These are phyloP conservation scores for Colletotrichum horii DNA, from an alignment of 2,329 filamentous ascomycete genomes.

Conservation along the genomic window DNA sequence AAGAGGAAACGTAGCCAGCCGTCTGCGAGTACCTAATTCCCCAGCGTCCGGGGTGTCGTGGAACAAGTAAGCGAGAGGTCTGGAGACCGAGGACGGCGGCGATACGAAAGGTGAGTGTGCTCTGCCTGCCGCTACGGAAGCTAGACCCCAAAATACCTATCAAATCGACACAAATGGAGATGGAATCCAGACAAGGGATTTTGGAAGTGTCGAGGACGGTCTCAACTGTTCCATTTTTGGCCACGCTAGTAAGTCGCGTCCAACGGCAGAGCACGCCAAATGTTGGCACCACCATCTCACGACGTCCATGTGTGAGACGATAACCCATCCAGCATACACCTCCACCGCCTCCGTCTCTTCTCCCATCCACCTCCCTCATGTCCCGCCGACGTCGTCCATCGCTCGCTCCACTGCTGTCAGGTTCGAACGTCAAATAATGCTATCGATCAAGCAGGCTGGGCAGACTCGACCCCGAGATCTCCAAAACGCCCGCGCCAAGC, in stretches of 20 bases:
- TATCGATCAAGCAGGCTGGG: neutral
- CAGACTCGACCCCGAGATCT: neutral
- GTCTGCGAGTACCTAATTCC: neutral
- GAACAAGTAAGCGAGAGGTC: neutral
- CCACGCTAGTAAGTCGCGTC: neutral
- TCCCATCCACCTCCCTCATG: neutral
- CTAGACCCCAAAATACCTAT: neutral
- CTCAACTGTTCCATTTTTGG: neutral
- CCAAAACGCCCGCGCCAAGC: slow-evolving; percentile 21
- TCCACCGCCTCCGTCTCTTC: neutral
- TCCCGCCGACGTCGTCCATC: neutral
- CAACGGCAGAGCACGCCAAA: neutral
- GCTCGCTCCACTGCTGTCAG: neutral
- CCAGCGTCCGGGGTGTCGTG: neutral
- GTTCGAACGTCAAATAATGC: neutral
- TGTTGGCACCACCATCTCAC: slow-evolving; percentile 20
- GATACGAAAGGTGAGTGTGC: neutral
- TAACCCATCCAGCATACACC: neutral
- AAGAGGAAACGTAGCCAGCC: neutral
- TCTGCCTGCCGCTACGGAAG: neutral
- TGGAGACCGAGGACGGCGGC: neutral
- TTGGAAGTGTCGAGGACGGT: neutral
- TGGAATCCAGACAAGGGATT: neutral
- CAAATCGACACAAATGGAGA: neutral
- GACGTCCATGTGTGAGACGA: slow-evolving; percentile 3